A percentile compares a stretch with the other conserved stretches of the same genome.
Conservation (phyloP, 371 early-diverging fungal species). For the Mucor velutinosus region DNA sequence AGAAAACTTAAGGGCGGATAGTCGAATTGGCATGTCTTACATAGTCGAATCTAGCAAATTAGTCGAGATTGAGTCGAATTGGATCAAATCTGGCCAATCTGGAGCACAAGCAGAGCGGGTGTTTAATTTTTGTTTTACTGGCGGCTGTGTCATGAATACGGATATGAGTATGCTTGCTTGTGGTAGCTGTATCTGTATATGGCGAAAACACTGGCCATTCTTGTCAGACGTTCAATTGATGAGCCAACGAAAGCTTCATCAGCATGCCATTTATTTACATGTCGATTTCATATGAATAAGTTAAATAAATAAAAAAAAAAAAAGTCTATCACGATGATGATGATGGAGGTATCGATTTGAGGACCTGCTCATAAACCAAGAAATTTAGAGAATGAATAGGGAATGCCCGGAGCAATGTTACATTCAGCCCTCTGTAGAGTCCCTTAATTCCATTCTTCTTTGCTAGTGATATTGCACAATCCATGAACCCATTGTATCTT, state of each 20-base stretch:
- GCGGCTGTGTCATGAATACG: too few relatives aligned
- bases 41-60: too few relatives aligned
- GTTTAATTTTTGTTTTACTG: too few relatives aligned
- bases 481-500: conserved; percentile 46
- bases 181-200: too few relatives aligned
- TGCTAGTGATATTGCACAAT: conserved; percentile 60
- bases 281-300: not conserved
- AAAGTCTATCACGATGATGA: not conserved
- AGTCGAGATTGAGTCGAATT: too few relatives aligned
- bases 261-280: not conserved
- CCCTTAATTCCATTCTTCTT: conserved; percentile 59
- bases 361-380: conserved; percentile 75
- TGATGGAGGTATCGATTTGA: conserved; percentile 37
- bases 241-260: not conserved
- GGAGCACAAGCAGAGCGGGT: too few relatives aligned
- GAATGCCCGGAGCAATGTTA: conserved; percentile 77
- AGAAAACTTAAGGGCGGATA: too few relatives aligned
- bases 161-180: too few relatives aligned
- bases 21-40: too few relatives aligned
- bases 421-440: conserved; percentile 74
- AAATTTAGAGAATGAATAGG: conserved; percentile 85
- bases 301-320: not conserved
- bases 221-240: too few relatives aligned
- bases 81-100: too few relatives aligned
- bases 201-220: too few relatives aligned